Evolutionary conservation across 2,329 filamentous ascomycete species (phyloP).

Genomic region (Curvularia sp.): DNA sequence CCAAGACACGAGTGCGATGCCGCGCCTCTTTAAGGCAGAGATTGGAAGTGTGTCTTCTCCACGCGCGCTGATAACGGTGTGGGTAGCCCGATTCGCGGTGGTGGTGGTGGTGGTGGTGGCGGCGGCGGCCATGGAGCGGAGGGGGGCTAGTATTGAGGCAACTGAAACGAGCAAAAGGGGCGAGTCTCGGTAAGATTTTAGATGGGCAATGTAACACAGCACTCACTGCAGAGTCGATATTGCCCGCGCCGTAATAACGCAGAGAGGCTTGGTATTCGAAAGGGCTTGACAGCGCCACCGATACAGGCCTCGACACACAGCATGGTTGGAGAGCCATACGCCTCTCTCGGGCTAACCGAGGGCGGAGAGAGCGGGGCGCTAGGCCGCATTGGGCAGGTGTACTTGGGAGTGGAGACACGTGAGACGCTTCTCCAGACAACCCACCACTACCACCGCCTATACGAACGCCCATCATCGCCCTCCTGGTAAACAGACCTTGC

Average conservation of each 20-base stretch:
- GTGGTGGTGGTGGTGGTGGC: background rate
- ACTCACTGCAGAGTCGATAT: slow-evolving; percentile 12
- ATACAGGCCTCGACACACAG: slow-evolving; percentile 24
- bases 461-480: background rate
- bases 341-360: slow-evolving; percentile 19
- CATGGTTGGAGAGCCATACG: slow-evolving; percentile 8
- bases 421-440: slow-evolving; percentile 26
- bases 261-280: background rate
- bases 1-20: slow-evolving; percentile 12
- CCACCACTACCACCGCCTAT: slow-evolving; percentile 6
- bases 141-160: slow-evolving; percentile 13
- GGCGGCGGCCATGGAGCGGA: background rate
- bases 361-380: slow-evolving; percentile 15
- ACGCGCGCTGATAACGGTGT: slow-evolving; percentile 27
- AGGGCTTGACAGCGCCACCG: slow-evolving; percentile 24
- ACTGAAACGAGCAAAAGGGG: slow-evolving; percentile 25
- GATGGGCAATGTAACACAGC: slow-evolving; percentile 24
- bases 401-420: slow-evolving; percentile 24
- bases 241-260: slow-evolving; percentile 19
- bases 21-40: slow-evolving; percentile 26
- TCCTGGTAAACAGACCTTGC: slow-evolving; percentile 20
- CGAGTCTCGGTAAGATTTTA: slow-evolving; percentile 15
- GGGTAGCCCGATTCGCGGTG: slow-evolving; percentile 8
- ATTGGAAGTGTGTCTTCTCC: slow-evolving; percentile 16
- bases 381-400: slow-evolving; percentile 25